A percentile compares a stretch with the other conserved stretches of the same genome.
phyloP scores from a whole-genome alignment of 2,329 filamentous ascomycete genomes.

The Myriosclerotinia scirpicola region DNA sequence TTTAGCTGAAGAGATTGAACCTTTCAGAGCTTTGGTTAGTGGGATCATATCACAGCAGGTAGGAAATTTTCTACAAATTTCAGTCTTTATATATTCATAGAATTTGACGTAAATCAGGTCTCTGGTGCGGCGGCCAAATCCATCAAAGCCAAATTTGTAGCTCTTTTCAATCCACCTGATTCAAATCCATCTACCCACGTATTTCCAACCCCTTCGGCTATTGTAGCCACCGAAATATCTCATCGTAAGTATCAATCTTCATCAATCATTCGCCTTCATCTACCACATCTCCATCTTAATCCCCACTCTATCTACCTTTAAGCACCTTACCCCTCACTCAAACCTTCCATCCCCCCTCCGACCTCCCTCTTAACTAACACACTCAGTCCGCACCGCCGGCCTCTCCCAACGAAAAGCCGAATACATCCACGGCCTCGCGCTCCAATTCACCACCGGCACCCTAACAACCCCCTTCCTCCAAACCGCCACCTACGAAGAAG shows the following conservation, averaged over 20 bases:
- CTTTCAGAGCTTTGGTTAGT: slow-evolving; percentile 78
- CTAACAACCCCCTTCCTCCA: slow-evolving; percentile 74
- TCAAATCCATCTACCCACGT: slow-evolving; percentile 35
- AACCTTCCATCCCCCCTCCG: slow-evolving; percentile 62
- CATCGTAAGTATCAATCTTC: background rate
- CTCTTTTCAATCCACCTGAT: slow-evolving; percentile 59
- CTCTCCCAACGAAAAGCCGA: slow-evolving; percentile 94
- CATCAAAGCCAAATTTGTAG: slow-evolving; percentile 83
- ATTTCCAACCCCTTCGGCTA: slow-evolving; percentile 77
- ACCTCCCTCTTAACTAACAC: slow-evolving; percentile 63
- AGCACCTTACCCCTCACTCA: too few relatives aligned
- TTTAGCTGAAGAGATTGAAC: slow-evolving; percentile 81
- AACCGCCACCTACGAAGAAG: slow-evolving; percentile 78
- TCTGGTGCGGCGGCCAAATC: slow-evolving; percentile 87
- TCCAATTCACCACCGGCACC: slow-evolving; percentile 75
- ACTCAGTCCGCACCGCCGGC: slow-evolving; percentile 76
- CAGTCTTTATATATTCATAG: background rate
- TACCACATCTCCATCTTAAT: background rate
- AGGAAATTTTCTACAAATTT: slow-evolving; percentile 6
- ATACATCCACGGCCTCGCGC: slow-evolving; percentile 83
- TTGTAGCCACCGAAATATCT: slow-evolving; percentile 62
- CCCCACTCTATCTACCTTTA: background rate
- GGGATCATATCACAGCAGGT: slow-evolving; percentile 91
- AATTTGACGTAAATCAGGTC: slow-evolving; percentile 48
- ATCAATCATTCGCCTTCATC: background rate